These are phyloP conservation scores for Syzygium syzygioides DNA, from an alignment of 441 rosid species.

Conservation along the genomic window DNA sequence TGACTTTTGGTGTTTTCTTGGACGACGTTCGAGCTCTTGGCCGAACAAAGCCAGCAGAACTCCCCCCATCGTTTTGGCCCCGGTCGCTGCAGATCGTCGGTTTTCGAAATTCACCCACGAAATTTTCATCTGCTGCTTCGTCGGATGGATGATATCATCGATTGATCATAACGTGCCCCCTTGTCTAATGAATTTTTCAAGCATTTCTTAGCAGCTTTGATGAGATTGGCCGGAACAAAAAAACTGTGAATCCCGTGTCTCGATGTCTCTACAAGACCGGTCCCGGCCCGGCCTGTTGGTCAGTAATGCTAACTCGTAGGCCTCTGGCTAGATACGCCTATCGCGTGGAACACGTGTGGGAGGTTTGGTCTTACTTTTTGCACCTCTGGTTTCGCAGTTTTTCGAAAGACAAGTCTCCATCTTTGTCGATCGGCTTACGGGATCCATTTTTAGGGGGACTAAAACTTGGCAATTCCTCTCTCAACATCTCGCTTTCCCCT, in stretches of 20 bases:
- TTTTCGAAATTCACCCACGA: background rate
- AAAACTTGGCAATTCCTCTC: background rate
- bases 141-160: background rate
- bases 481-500: background rate
- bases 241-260: fast-evolving
- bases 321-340: background rate
- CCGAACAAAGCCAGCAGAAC: background rate
- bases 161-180: background rate
- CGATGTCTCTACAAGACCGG: background rate
- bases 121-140: background rate
- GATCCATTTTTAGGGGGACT: background rate
- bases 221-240: background rate
- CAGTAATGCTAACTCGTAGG: background rate
- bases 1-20: background rate
- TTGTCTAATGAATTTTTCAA: background rate
- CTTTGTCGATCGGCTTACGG: background rate
- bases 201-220: background rate
- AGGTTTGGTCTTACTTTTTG: background rate
- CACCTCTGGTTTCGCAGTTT: background rate
- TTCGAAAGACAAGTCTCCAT: background rate
- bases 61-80: background rate
- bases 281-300: fast-evolving
- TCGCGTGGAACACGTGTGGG: background rate
- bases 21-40: background rate
- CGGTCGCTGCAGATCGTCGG: too few relatives aligned